Evolutionary conservation across 768 basidiomycete genomes (phyloP).

Genomic region (Russula vinacea): DNA sequence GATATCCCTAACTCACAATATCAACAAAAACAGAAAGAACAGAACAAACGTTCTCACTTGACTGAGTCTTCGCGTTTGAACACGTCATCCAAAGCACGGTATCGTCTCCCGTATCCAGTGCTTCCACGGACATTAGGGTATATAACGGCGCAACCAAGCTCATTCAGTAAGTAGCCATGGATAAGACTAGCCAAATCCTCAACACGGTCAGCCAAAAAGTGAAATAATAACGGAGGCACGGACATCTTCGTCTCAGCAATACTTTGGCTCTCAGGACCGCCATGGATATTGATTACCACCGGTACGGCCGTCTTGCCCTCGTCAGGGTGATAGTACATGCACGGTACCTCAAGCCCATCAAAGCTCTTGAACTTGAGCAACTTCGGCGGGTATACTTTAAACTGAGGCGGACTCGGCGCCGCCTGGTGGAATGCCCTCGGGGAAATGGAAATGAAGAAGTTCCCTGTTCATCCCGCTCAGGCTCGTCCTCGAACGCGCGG

Average conservation of each 20-base stretch:
- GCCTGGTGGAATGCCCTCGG: constrained; percentile 39
- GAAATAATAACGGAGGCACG: constrained; percentile 14
- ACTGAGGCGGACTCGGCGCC: constrained; percentile 33
- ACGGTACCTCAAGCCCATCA: constrained; percentile 42
- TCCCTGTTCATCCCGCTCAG: constrained; percentile 31
- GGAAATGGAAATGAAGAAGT: constrained; percentile 34
- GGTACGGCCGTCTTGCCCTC: constrained; percentile 35
- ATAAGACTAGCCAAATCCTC: constrained; percentile 28
- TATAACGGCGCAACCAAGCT: constrained; percentile 42
- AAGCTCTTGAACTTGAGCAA: constrained; percentile 43
- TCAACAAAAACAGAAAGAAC: not conserved
- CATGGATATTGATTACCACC: constrained; percentile 41
- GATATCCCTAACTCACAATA: constrained; percentile 37
- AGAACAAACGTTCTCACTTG: constrained; percentile 35
- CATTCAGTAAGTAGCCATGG: constrained; percentile 44
- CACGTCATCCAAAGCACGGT: constrained; percentile 42
- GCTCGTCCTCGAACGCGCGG: constrained; percentile 22
- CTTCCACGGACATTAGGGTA: constrained; percentile 47
- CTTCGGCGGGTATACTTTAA: constrained; percentile 36
- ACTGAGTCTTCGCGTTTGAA: constrained; percentile 45
- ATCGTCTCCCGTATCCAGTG: constrained; percentile 42
- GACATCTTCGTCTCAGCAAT: constrained; percentile 38
- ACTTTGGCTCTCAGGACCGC: constrained; percentile 41
- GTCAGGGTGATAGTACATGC: constrained; percentile 43
- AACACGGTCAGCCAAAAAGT: not conserved